Percentiles rank a stretch among this genome's conserved stretches.
Evolutionary conservation across 2,329 filamentous ascomycete species (phyloP).

Genomic region (Pseudocercospora macadamiae): DNA sequence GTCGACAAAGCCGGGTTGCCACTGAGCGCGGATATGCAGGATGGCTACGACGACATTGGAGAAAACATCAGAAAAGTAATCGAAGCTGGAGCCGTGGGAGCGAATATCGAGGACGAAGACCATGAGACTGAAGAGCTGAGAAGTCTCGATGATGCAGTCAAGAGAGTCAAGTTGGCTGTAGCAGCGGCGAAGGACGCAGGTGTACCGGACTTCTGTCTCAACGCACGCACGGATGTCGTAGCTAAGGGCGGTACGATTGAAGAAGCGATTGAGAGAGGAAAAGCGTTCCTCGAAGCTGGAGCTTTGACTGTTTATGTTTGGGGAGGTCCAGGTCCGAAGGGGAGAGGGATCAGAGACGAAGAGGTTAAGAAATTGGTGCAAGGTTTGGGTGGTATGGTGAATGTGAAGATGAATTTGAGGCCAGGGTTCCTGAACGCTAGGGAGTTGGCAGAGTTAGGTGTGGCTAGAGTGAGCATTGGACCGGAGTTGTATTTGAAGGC

Average conservation of each 20-base stretch:
- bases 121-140: conserved; percentile 42
- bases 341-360: conserved; percentile 47
- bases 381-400: conserved; percentile 55
- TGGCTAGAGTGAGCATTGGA: conserved; percentile 60
- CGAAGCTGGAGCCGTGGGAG: conserved; percentile 57
- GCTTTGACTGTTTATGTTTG: conserved; percentile 65
- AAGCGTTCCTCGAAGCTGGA: conserved; percentile 60
- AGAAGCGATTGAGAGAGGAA: conserved; percentile 58
- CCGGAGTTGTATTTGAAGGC: conserved; percentile 39
- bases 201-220: conserved; percentile 60
- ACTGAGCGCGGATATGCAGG: conserved; percentile 62
- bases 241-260: conserved; percentile 45
- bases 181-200: conserved; percentile 50
- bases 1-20: conserved; percentile 49
- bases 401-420: conserved; percentile 49
- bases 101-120: conserved; percentile 62
- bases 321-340: conserved; percentile 54
- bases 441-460: conserved; percentile 48
- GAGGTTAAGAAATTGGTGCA: conserved; percentile 54
- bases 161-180: conserved; percentile 50
- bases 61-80: conserved; percentile 52
- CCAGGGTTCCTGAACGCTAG: conserved; percentile 44
- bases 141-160: conserved; percentile 51
- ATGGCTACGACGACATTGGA: conserved; percentile 59
- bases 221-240: conserved; percentile 62